A percentile compares a stretch with the other conserved stretches of the same genome.
Evolutionary conservation across 2,329 filamentous ascomycete genomes (phyloP).

Genomic region (Diaporthe sp.): DNA sequence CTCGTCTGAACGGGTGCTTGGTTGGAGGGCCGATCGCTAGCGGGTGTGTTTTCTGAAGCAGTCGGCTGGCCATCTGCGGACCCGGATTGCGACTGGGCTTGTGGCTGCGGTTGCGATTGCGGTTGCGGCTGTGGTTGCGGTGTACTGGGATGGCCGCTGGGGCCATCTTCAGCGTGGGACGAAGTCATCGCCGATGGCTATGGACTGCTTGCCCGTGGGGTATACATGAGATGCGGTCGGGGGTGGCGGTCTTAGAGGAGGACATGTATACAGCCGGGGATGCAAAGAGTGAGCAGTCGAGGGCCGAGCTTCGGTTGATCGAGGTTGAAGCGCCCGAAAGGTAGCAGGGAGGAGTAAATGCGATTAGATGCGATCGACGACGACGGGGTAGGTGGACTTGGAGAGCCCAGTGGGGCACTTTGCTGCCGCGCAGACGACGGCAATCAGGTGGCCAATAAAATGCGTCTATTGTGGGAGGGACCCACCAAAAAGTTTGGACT

Average conservation of each 20-base stretch:
- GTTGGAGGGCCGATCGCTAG: neutral
- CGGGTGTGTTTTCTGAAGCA: neutral
- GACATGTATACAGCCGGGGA: neutral
- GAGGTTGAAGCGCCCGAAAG: neutral
- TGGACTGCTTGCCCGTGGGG: conserved; percentile 32
- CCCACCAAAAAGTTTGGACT: conserved; percentile 34
- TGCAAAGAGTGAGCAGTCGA: conserved; percentile 6
- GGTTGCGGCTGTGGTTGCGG: conserved; percentile 5
- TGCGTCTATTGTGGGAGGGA: neutral
- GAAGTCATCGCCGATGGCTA: conserved; percentile 38
- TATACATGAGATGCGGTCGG: conserved; percentile 24
- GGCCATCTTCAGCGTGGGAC: conserved; percentile 35
- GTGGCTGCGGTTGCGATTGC: conserved; percentile 3
- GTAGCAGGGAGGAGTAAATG: conserved; percentile 14
- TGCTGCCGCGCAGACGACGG: conserved; percentile 16
- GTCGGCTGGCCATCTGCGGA: neutral
- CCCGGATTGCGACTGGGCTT: conserved; percentile 1
- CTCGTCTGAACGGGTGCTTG: neutral
- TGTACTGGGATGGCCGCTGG: conserved; percentile 21
- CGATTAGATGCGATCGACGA: conserved; percentile 29
- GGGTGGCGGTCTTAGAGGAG: conserved; percentile 4
- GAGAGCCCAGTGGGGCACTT: conserved; percentile 22
- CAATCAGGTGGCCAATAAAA: neutral
- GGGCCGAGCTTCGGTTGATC: neutral
- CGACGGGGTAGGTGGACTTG: conserved; percentile 27